Evolutionary conservation across 768 basidiomycete species (phyloP), one percentile per base, ranked within the genome.

Genomic region (Coprinopsis cinerea): DNA sequence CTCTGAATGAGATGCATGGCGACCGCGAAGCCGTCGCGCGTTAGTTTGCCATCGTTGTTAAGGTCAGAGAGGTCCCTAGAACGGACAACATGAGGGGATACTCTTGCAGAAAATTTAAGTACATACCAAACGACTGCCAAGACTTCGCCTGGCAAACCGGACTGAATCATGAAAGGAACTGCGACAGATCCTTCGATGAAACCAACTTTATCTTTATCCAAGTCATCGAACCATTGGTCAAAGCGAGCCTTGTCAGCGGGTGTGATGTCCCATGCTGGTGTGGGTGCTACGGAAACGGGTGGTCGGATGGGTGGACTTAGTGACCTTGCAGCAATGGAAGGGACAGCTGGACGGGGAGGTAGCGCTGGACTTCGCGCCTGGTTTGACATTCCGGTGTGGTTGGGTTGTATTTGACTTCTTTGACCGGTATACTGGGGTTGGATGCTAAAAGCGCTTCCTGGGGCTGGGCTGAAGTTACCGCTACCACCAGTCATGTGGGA

Each of bases 91-190:
- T 57, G 24, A 32, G 48, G 22, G 36, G 32, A n/a, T 3, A 43
- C 26, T 52, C 1, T 45, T 0, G 37, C 28, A 37, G 45, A n/a
- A 15, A 27, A 28, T 25, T 20, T 20, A 4, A 27, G 20, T 18
- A 72, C 85, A 45, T 60, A 95, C 95, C 96, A 99, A 43, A 99
- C 73, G 58, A 80, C 85, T 3, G 96, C 96, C n/a, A 99, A 75
- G 22, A 79, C 75, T 23, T 85, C 84, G 53, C 89, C 88, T 1
- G 83, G 76, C 40, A 99, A 69, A 40, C 88, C 83, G 26, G 92
- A 94, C 66, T 92, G 84, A 52, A 95, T 64, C 85, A 99, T 88
- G 67, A 98, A 98, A 2, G 91, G 92, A 3, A 96, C 96, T 6
- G 92, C 96, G 27, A 91, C 82, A 52, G 95, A 92, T 6, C 93